phyloP scores from a whole-genome alignment of 345 rosid species.

The Syzygium aromaticum region DNA sequence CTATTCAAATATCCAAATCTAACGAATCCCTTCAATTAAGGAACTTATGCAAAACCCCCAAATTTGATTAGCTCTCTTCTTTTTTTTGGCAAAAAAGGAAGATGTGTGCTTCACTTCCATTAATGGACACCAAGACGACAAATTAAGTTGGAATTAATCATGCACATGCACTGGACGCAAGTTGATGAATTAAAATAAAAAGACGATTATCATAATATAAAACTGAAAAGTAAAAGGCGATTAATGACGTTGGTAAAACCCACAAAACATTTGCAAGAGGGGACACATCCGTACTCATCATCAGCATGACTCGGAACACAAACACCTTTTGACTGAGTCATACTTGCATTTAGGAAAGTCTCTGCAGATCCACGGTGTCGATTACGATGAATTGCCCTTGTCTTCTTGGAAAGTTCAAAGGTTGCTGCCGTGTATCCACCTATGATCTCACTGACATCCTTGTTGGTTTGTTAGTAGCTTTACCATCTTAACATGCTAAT shows the following conservation, averaged over 20 bases:
- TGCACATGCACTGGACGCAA: neutral
- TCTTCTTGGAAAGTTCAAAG: constrained; percentile 2
- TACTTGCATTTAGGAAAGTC: neutral
- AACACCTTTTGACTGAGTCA: neutral
- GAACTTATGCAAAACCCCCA: neutral
- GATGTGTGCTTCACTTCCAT: neutral
- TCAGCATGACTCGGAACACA: neutral
- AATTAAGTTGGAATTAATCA: neutral
- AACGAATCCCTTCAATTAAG: neutral
- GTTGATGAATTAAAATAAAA: neutral
- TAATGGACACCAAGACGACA: neutral
- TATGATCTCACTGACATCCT: neutral
- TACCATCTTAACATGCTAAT: neutral
- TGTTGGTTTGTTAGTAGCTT: neutral
- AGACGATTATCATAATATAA: neutral
- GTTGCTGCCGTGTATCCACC: constrained; percentile 2
- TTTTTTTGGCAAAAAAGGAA: neutral
- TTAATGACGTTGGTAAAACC: neutral
- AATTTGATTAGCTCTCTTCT: neutral
- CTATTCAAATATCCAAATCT: neutral
- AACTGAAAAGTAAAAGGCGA: neutral
- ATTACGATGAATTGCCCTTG: neutral
- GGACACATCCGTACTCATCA: neutral
- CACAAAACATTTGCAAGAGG: neutral
- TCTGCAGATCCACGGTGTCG: neutral